A percentile compares a stretch with the other conserved stretches of the same genome.
These are phyloP conservation scores for Zanthoxylum bungeanum DNA, from an alignment of 345 rosid genomes.

Conservation along the genomic window DNA sequence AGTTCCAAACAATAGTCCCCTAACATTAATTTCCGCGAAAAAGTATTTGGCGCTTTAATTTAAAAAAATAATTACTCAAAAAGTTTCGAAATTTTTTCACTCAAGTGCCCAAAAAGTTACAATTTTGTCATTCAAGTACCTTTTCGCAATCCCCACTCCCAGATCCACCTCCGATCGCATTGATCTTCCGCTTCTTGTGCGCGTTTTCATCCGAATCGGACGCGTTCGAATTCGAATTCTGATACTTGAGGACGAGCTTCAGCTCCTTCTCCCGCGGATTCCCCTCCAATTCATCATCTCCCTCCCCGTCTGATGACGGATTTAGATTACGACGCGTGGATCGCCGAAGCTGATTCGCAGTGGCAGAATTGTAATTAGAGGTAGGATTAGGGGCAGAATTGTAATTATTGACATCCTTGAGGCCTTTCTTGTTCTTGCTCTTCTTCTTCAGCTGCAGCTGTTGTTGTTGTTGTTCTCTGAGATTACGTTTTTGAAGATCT, in stretches of 20 bases:
- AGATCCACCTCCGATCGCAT: constrained; percentile 51
- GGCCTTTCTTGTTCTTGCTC: neutral
- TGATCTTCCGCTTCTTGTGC: constrained; percentile 46
- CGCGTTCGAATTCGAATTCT: constrained; percentile 26
- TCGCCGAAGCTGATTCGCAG: constrained; percentile 43
- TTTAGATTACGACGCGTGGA: constrained; percentile 59
- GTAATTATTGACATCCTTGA: neutral
- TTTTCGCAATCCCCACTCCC: constrained; percentile 28
- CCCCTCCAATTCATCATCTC: constrained; percentile 26
- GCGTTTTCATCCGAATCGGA: constrained; percentile 31
- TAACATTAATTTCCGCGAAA: constrained; percentile 13
- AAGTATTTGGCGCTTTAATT: constrained; percentile 26
- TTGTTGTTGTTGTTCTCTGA: constrained; percentile 31
- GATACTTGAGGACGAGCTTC: constrained; percentile 41
- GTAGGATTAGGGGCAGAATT: constrained; percentile 24
- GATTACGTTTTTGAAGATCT: constrained; percentile 59
- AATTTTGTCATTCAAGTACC: constrained; percentile 25
- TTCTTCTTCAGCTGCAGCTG: constrained; percentile 1
- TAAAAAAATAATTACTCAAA: constrained; percentile 8
- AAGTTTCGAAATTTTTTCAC: neutral
- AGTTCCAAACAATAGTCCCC: constrained; percentile 12
- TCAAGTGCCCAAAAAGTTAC: neutral
- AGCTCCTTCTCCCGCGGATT: constrained; percentile 53
- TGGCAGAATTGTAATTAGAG: constrained; percentile 38
- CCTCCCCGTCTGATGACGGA: constrained; percentile 24